Percentiles rank a stretch among this genome's conserved stretches.
Conservation (phyloP, 352 stramenopile genomes). For the Phytophthora syringae region DNA sequence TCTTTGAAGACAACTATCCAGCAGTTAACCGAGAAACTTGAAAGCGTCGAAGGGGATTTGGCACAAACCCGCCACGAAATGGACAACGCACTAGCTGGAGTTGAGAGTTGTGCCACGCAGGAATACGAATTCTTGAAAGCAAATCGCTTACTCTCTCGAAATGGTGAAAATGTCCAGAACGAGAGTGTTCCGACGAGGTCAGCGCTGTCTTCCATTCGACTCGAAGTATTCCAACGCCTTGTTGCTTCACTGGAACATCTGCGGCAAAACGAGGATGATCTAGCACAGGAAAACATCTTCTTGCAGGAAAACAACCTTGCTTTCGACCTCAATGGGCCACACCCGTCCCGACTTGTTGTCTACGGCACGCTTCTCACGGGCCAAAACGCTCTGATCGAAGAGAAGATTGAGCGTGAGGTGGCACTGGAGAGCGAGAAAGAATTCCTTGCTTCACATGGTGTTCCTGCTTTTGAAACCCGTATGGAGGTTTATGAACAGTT, state of each 20-base stretch:
- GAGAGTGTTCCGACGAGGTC: neutral
- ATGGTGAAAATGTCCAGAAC: neutral
- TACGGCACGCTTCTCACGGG: constrained; percentile 54
- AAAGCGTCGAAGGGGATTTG: constrained; percentile 22
- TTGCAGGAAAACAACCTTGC: constrained; percentile 21
- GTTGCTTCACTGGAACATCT: constrained; percentile 7
- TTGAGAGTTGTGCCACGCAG: constrained; percentile 7
- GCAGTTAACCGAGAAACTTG: constrained; percentile 9
- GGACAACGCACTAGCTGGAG: constrained; percentile 12
- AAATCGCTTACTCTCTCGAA: constrained; percentile 10
- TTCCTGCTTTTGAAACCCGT: constrained; percentile 19
- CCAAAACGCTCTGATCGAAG: constrained; percentile 60
- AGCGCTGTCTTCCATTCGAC: constrained; percentile 23
- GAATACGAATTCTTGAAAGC: constrained; percentile 27
- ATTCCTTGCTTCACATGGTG: constrained; percentile 39
- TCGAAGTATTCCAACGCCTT: constrained; percentile 28
- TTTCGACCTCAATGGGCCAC: constrained; percentile 9
- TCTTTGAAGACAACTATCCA: constrained; percentile 12
- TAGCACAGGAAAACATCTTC: constrained; percentile 21
- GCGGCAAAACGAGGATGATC: constrained; percentile 13
- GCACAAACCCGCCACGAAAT: constrained; percentile 16
- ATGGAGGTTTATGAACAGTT: constrained; percentile 34
- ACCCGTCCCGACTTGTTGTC: constrained; percentile 41
- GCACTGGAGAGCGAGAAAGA: constrained; percentile 37
- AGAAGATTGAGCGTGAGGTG: constrained; percentile 64